Conservation (phyloP, 768 basidiomycete genomes). For the Pleurotus pulmonarius region DNA sequence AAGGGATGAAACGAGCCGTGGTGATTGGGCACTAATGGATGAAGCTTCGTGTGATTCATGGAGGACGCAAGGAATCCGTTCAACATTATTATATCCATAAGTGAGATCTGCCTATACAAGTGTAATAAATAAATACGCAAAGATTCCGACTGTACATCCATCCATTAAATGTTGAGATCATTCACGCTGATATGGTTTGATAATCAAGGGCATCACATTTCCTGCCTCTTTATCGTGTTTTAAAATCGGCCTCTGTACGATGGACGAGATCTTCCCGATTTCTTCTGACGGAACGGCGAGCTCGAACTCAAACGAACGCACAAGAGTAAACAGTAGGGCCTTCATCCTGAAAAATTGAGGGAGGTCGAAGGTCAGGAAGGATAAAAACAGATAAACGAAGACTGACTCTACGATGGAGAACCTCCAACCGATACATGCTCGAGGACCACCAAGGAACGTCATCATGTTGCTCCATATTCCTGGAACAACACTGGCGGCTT, state of each 20-base stretch:
- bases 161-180: not conserved
- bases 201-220: constrained; percentile 2
- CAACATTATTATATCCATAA: too few species aligned
- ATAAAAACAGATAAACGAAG: not conserved
- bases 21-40: too few species aligned
- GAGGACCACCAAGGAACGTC: constrained; percentile 62
- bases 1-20: too few species aligned
- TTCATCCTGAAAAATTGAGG: constrained; percentile 25
- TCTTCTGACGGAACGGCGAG: constrained; percentile 36
- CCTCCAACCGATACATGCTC: constrained; percentile 64
- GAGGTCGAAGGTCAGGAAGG: not conserved
- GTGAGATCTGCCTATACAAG: too few species aligned
- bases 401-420: constrained; percentile 60
- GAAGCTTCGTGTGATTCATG: too few species aligned
- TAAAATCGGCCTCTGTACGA: constrained; percentile 2
- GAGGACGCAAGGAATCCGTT: too few species aligned
- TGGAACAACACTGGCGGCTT: constrained; percentile 41
- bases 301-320: constrained; percentile 48
- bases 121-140: too few species aligned
- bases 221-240: not conserved
- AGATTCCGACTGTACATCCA: too few species aligned
- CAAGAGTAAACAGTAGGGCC: constrained; percentile 33
- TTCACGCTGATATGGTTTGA: not conserved
- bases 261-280: not conserved
- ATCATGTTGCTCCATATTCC: constrained; percentile 59